A percentile compares a stretch with the other conserved stretches of the same genome.
phyloP scores from a whole-genome alignment of 129 eudicot species.

The Gnaphalium uliginosum region DNA sequence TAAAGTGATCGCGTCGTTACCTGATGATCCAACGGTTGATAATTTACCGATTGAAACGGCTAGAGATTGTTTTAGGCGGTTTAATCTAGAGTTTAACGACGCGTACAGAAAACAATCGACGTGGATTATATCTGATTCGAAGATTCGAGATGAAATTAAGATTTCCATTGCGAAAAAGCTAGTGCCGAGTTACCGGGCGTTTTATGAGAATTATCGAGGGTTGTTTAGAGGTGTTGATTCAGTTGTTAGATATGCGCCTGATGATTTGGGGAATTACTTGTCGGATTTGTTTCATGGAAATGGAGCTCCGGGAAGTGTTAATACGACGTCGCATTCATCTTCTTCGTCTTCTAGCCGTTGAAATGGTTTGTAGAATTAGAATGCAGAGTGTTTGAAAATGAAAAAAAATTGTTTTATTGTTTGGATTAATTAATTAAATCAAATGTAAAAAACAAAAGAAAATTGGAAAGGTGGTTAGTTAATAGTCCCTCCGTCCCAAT shows the following conservation, averaged over 20 bases:
- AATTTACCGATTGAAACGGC: constrained; percentile 35
- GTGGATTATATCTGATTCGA: constrained; percentile 68
- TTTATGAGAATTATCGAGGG: constrained; percentile 49
- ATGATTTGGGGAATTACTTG: constrained; percentile 69
- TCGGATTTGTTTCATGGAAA: constrained; percentile 59
- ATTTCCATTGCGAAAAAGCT: constrained; percentile 46
- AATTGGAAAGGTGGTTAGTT: neutral
- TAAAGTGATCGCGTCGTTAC: constrained; percentile 55
- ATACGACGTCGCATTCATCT: constrained; percentile 34
- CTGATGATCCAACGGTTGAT: constrained; percentile 52
- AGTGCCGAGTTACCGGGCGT: constrained; percentile 44
- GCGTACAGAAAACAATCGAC: constrained; percentile 54
- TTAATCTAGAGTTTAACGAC: constrained; percentile 55
- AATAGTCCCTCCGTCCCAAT: no score
- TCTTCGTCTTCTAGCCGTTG: constrained; percentile 30
- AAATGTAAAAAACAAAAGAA: constrained; percentile 13
- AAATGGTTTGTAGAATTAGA: constrained; percentile 14
- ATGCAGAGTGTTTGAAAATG: neutral
- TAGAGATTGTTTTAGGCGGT: constrained; percentile 45
- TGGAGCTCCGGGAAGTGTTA: constrained; percentile 34
- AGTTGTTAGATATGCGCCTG: constrained; percentile 73
- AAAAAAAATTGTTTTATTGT: constrained; percentile 21
- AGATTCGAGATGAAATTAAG: constrained; percentile 63
- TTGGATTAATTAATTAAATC: no score
- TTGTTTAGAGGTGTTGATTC: constrained; percentile 43